A percentile compares a stretch with the other conserved stretches of the same genome.
Evolutionary conservation across 345 rosid genomes (phyloP).

Genomic region (Turritis glabra): DNA sequence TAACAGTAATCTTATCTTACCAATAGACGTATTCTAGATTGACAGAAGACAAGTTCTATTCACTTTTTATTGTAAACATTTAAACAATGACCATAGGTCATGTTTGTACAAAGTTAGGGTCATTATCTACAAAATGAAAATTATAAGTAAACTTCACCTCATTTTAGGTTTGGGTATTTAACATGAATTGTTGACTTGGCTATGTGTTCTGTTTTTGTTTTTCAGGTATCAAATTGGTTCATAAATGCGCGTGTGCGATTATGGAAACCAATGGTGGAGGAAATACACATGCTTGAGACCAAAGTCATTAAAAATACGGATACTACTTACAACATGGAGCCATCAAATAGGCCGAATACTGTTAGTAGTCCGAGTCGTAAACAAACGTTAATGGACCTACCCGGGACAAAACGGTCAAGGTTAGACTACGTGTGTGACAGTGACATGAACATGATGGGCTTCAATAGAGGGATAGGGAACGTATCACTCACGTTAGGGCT

Average conservation of each 20-base stretch:
- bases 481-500: slow-evolving; percentile 2
- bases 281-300: slow-evolving; percentile 4
- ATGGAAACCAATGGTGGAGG: slow-evolving; percentile 6
- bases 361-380: background rate
- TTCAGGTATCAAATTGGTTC: slow-evolving; percentile 2
- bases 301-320: background rate
- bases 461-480: background rate
- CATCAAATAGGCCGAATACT: background rate
- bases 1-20: background rate
- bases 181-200: background rate
- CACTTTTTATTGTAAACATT: background rate
- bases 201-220: background rate
- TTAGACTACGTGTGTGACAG: background rate
- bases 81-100: background rate
- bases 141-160: background rate
- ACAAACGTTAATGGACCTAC: background rate
- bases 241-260: background rate
- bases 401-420: background rate
- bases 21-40: background rate
- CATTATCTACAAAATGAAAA: background rate
- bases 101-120: background rate
- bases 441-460: background rate
- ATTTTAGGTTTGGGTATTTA: background rate
- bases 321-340: background rate
- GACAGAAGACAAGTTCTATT: no score